Base-by-base conservation (phyloP, 345 rosid genomes). In the Psidium friedrichsthalianum region DNA sequence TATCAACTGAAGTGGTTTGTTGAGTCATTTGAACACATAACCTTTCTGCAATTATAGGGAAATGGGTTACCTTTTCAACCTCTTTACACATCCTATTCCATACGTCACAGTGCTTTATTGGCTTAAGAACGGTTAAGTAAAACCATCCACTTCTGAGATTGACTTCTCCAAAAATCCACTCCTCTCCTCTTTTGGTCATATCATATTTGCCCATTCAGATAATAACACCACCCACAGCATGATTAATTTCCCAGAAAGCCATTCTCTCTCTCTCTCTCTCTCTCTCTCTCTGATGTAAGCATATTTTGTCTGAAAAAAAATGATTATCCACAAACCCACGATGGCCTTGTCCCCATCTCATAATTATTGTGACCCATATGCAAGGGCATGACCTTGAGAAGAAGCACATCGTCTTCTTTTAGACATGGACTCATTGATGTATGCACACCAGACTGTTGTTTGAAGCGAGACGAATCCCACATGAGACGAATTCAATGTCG, bases 231-330 rank as follows among this genome's bases (percentile, higher is more conserved):
- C 94, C 93, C 94, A 93, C 91, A 86, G 88, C 24, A 82, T 69
- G 64, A 84, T 87, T 49, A 24, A 64, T 69, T 69, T 69, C 80
- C 14, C 47, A 69, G 47, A 36, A 69, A 69, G 80, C 80, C 80
- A 36, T 36, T 69, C 78, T 69, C 78, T 69, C 76, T 64, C 80
- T 57, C 69, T 32, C 93, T 87, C 53, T 54, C 51, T 49, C 81
- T 15, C 40, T 59, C 82, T 89, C 88, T 89, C 86, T 84, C 85
- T 92, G 90, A 93, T 91, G 93, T 91, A 91, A 93, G 94, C 94
- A 83, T 82, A 24, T 54, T 51, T 64, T 76, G 88, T 88, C 87
- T 22, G 78, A 21, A 87, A 74, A 74, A 88, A 90, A 84, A 86
- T 85, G 82, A 90, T 94, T 93, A 93, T 92, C 95, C 96, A 90